These are phyloP conservation scores for Solanum pimpinellifolium DNA, from an alignment of 257 asterid genomes.

Conservation along the genomic window DNA sequence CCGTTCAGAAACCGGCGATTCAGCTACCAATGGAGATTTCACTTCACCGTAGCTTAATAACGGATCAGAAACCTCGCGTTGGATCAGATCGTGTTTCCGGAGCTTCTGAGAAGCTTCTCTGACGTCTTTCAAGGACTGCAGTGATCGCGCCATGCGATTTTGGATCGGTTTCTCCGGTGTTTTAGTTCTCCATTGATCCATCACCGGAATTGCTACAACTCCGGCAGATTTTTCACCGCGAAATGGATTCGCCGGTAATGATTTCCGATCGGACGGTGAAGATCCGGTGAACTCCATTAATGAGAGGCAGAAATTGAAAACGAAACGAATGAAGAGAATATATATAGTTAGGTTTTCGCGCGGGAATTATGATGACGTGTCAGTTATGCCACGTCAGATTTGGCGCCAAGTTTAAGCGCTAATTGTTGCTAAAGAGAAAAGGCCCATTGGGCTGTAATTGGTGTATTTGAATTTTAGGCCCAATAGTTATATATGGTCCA, in stretches of 20 bases:
- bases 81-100: slow-evolving; percentile 12
- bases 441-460: neutral
- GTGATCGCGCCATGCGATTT: slow-evolving; percentile 23
- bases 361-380: slow-evolving; percentile 41
- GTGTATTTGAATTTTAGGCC: neutral
- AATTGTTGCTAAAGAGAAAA: no score
- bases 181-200: slow-evolving; percentile 30
- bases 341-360: slow-evolving; percentile 16
- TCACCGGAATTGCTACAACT: neutral
- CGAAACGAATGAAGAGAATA: neutral
- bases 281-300: neutral
- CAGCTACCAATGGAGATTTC: neutral
- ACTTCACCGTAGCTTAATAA: neutral
- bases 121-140: slow-evolving; percentile 44
- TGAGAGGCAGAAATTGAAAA: neutral
- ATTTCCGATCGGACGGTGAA: neutral
- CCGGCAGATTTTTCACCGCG: neutral
- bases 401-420: slow-evolving; percentile 42
- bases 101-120: slow-evolving; percentile 53
- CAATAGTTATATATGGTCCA: neutral
- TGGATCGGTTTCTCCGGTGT: slow-evolving; percentile 59
- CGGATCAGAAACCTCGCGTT: neutral
- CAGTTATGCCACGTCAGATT: slow-evolving; percentile 13
- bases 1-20: neutral
- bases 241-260: slow-evolving; percentile 3